phyloP scores from a whole-genome alignment of 2,329 filamentous ascomycete species.

The Sclerotinia nivalis region DNA sequence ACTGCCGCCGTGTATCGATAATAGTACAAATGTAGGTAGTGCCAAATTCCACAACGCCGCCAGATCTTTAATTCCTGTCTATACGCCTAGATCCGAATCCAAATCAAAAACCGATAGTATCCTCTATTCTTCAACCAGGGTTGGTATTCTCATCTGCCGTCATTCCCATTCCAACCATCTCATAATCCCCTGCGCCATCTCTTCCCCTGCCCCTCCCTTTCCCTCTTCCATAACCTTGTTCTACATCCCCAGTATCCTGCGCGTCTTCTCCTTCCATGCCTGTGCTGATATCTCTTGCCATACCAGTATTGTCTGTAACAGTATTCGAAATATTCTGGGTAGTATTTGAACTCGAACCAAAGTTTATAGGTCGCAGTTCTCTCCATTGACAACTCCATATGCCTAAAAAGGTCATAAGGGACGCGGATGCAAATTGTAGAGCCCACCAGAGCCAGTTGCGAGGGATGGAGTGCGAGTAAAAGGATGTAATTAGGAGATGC shows the following conservation, averaged over 20 bases:
- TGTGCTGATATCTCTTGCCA: constrained; percentile 28
- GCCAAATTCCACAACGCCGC: constrained; percentile 13
- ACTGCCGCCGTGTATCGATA: constrained; percentile 13
- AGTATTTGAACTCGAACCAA: constrained; percentile 59
- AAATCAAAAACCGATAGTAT: constrained; percentile 12
- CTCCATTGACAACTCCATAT: constrained; percentile 91
- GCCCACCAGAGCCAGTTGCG: constrained; percentile 85
- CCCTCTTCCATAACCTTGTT: constrained; percentile 47
- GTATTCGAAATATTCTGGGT: constrained; percentile 22
- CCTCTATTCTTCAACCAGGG: constrained; percentile 20
- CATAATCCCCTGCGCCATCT: constrained; percentile 61
- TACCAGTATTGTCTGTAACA: constrained; percentile 29
- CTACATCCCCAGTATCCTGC: constrained; percentile 30
- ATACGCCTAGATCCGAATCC: constrained; percentile 27
- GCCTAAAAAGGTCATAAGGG: constrained; percentile 68
- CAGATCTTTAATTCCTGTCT: constrained; percentile 22
- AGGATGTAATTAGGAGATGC: constrained; percentile 72
- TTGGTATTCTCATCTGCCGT: constrained; percentile 42
- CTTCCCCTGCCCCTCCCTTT: constrained; percentile 54
- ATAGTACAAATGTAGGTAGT: constrained; percentile 7
- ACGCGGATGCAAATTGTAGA: constrained; percentile 60
- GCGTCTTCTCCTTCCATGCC: constrained; percentile 31
- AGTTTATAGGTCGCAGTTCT: constrained; percentile 84
- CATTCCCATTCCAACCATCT: constrained; percentile 58
- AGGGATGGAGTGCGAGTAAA: constrained; percentile 78